Percentiles rank a stretch among this genome's conserved stretches.
These are phyloP conservation scores for Epichloe gansuensis DNA, from an alignment of 2,329 filamentous ascomycete genomes.

Conservation along the genomic window DNA sequence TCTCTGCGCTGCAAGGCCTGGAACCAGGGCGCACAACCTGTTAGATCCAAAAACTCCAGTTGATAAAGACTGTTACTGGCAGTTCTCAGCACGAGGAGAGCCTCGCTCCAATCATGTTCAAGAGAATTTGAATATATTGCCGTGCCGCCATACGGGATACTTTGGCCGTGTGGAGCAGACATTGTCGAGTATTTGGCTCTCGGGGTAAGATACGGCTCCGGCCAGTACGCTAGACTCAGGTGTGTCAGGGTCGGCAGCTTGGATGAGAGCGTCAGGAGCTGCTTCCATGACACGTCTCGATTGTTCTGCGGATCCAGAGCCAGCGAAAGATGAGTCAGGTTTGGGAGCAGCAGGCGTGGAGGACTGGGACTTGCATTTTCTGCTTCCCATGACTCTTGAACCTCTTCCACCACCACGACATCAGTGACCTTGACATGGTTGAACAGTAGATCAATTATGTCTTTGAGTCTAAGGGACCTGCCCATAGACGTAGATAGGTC, in stretches of 20 bases:
- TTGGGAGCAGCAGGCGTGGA: conserved; percentile 34
- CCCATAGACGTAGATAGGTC: conserved; percentile 42
- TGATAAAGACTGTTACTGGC: conserved; percentile 39
- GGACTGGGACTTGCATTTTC: conserved; percentile 19
- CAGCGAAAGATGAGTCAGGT: conserved; percentile 48
- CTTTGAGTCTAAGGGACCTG: conserved; percentile 36
- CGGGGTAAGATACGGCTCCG: conserved; percentile 43
- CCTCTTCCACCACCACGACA: conserved; percentile 12
- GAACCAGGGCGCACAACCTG: conserved; percentile 45
- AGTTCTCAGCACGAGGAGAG: conserved; percentile 40
- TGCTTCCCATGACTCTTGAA: conserved; percentile 42
- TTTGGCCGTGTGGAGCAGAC: conserved; percentile 28
- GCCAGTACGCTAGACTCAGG: conserved; percentile 49
- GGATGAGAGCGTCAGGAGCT: conserved; percentile 39
- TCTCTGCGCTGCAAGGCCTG: conserved; percentile 30
- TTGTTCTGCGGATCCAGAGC: conserved; percentile 28
- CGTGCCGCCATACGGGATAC: conserved; percentile 40
- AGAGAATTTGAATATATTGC: conserved; percentile 44
- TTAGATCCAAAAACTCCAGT: conserved; percentile 48
- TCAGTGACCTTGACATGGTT: conserved; percentile 15
- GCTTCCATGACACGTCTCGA: conserved; percentile 40
- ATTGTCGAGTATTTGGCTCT: conserved; percentile 37
- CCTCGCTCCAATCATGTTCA: conserved; percentile 47
- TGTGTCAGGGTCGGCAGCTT: conserved; percentile 45
- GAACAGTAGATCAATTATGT: conserved; percentile 38